These are phyloP conservation scores for Phytophthora fragariae DNA, from an alignment of 352 stramenopile species.

Conservation along the genomic window DNA sequence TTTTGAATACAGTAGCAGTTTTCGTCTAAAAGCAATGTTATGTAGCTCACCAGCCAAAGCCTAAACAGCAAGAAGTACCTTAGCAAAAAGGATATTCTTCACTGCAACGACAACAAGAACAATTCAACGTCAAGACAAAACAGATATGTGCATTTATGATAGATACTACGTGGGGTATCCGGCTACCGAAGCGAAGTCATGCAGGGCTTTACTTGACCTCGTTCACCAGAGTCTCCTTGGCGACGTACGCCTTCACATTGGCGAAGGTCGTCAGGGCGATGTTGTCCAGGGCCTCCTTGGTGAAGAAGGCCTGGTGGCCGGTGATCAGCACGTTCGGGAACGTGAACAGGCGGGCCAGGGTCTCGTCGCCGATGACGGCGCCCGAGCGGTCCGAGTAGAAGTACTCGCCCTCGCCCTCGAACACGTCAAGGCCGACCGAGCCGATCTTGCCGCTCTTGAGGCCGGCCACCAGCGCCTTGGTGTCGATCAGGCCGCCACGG, in stretches of 20 bases:
- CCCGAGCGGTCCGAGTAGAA: constrained; percentile 81
- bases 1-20: too few relatives aligned
- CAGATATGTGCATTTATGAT: constrained; percentile 7
- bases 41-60: too few relatives aligned
- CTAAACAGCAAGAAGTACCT: too few relatives aligned
- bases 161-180: background rate
- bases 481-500: constrained; percentile 88
- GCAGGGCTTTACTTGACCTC: constrained; percentile 44
- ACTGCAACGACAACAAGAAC: background rate
- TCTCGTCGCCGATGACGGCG: constrained; percentile 68
- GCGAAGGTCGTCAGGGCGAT: constrained; percentile 74
- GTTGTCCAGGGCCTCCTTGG: constrained; percentile 71
- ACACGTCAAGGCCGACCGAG: constrained; percentile 89
- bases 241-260: constrained; percentile 63
- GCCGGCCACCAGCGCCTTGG: constrained; percentile 74
- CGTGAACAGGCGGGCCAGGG: constrained; percentile 71
- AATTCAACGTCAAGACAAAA: background rate
- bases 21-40: too few relatives aligned
- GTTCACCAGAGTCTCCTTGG: constrained; percentile 52
- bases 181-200: background rate
- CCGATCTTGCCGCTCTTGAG: constrained; percentile 83
- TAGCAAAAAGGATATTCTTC: too few relatives aligned
- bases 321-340: constrained; percentile 86
- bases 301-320: constrained; percentile 85
- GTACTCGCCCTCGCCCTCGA: constrained; percentile 76